Conservation (phyloP, 768 basidiomycete genomes). For the Heimioporus sp. region DNA sequence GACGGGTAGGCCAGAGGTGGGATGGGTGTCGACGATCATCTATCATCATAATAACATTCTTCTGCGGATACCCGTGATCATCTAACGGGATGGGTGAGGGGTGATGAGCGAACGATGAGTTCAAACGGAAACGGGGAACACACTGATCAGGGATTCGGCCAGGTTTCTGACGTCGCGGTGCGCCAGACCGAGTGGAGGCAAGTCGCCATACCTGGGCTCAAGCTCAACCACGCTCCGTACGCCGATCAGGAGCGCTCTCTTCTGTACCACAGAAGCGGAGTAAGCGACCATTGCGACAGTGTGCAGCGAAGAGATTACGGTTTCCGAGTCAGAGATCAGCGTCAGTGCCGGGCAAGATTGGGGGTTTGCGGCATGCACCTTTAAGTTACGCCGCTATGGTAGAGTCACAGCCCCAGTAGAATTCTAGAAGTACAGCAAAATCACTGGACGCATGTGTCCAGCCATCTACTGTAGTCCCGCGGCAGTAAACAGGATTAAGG, state of each 20-base stretch:
- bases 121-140: not conserved
- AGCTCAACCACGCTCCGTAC: conserved; percentile 7
- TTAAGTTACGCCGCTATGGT: too few species aligned
- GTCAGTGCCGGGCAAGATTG: too few species aligned
- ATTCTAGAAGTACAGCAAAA: too few species aligned
- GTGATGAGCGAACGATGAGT: not conserved
- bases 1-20: conserved; percentile 39
- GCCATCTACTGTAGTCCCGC: too few species aligned
- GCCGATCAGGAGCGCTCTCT: conserved; percentile 21
- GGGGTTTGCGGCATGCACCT: too few species aligned
- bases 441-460: too few species aligned
- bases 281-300: too few species aligned
- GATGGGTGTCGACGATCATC: conserved; percentile 31
- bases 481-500: too few species aligned
- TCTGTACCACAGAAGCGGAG: not conserved
- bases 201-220: not conserved
- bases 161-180: conserved; percentile 20
- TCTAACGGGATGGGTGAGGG: conserved; percentile 20
- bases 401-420: too few species aligned
- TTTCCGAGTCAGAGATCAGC: too few species aligned
- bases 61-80: conserved; percentile 35
- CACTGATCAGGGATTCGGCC: conserved; percentile 17
- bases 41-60: conserved; percentile 43
- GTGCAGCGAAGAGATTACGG: too few species aligned
- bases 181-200: conserved; percentile 10